phyloP scores from a whole-genome alignment of 495 filamentous ascomycete genomes.

The Chaetomium tenue region DNA sequence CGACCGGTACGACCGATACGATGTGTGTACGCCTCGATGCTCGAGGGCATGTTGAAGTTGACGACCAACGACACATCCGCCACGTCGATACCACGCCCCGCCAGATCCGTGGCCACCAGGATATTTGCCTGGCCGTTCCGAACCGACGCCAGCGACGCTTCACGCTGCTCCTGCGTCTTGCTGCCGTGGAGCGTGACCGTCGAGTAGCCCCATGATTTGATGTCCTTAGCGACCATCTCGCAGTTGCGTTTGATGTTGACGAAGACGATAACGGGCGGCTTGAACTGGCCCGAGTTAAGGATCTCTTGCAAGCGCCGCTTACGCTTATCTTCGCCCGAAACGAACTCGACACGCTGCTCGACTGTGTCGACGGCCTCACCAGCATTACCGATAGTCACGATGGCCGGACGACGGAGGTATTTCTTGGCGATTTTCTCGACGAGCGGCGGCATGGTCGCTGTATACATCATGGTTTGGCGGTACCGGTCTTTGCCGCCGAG shows the following conservation, averaged over 20 bases:
- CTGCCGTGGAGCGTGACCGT: constrained; percentile 89
- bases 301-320: constrained; percentile 96
- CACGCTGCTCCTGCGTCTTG: constrained; percentile 97
- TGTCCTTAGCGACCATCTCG: constrained; percentile 91
- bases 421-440: constrained; percentile 96
- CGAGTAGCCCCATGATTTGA: constrained; percentile 91
- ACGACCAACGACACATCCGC: constrained; percentile 89
- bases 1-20: constrained; percentile 96
- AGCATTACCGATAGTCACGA: constrained; percentile 89
- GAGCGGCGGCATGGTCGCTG: constrained; percentile 91
- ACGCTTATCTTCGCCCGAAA: constrained; percentile 89
- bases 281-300: constrained; percentile 79
- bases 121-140: constrained; percentile 78
- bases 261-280: constrained; percentile 95
- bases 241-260: constrained; percentile 99
- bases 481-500: constrained; percentile 83
- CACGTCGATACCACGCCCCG: constrained; percentile 97
- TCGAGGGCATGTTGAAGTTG: constrained; percentile 98
- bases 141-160: constrained; percentile 85
- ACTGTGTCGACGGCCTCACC: constrained; percentile 99
- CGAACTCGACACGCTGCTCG: constrained; percentile 93
- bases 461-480: constrained; percentile 99
- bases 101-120: constrained; percentile 95
- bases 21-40: constrained; percentile 96
- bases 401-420: constrained; percentile 89